phyloP scores from a whole-genome alignment of 257 asterid genomes.

The Nicotiana noctiflora region DNA sequence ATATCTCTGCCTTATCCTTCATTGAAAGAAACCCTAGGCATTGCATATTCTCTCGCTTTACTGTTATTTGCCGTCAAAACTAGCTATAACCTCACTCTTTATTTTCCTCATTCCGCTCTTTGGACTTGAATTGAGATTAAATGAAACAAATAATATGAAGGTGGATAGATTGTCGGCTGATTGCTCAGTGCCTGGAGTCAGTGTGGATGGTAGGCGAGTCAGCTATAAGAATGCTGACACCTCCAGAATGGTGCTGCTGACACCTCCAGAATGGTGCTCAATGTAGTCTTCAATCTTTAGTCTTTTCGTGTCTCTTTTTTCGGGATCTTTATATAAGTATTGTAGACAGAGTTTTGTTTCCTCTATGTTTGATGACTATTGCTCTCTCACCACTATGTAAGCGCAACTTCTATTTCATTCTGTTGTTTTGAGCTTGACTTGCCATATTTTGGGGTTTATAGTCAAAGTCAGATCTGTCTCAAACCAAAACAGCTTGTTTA shows the following conservation, averaged over 20 bases:
- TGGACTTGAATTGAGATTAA: neutral
- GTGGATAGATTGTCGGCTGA: neutral
- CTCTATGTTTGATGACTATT: neutral
- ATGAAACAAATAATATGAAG: neutral
- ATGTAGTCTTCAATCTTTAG: neutral
- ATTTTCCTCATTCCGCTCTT: neutral
- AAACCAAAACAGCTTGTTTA: neutral
- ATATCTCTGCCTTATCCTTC: neutral
- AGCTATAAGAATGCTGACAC: neutral
- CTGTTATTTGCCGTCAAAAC: neutral
- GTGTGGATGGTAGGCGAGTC: neutral
- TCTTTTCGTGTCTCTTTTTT: neutral
- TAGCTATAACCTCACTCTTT: neutral
- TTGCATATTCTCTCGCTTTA: neutral
- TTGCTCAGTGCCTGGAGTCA: slow-evolving; percentile 1
- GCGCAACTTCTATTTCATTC: neutral
- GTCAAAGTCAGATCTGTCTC: neutral
- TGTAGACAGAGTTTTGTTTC: neutral
- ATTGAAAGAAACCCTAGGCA: neutral
- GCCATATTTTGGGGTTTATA: neutral
- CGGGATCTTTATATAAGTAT: neutral
- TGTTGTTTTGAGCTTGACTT: neutral
- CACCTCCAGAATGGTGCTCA: neutral
- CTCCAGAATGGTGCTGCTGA: neutral
- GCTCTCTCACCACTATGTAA: neutral